phyloP scores from a whole-genome alignment of 2,329 filamentous ascomycete species.

The Stagonosporopsis cucurbitacearum region DNA sequence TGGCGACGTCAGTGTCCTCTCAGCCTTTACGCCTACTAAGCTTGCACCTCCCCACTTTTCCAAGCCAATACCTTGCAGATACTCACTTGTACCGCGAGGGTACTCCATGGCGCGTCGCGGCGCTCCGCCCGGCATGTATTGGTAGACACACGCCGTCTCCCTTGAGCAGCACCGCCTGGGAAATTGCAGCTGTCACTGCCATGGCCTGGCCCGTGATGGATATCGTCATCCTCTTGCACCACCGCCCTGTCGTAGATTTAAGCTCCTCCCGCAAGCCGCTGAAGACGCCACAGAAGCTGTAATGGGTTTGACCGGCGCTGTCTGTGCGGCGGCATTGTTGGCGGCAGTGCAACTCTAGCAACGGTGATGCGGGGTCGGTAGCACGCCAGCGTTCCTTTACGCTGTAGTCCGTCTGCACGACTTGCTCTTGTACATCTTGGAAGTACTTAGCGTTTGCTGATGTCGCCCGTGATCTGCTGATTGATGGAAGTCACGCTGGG shows the following conservation, averaged over 20 bases:
- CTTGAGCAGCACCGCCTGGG: conserved; percentile 17
- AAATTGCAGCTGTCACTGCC: conserved; percentile 15
- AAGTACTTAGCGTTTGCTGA: conserved; percentile 10
- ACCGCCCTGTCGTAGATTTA: conserved; percentile 33
- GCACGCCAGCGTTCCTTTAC: conserved; percentile 28
- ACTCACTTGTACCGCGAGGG: conserved; percentile 1
- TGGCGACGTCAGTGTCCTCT: conserved; percentile 3
- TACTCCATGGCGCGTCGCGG: conserved; percentile 8
- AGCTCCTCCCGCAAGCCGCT: conserved; percentile 39
- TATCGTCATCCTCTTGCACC: conserved; percentile 39
- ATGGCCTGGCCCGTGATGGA: conserved; percentile 8
- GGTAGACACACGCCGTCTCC: conserved; percentile 15
- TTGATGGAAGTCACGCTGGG: conserved; percentile 16
- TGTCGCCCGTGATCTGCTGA: conserved; percentile 13
- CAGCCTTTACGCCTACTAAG: conserved; percentile 10
- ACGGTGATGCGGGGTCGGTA: conserved; percentile 37
- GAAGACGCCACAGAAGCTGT: conserved; percentile 29
- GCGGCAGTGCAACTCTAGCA: conserved; percentile 20
- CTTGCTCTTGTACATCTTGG: conserved; percentile 15
- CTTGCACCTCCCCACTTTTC: conserved; percentile 14
- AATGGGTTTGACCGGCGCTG: conserved; percentile 3
- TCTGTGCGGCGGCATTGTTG: conserved; percentile 26
- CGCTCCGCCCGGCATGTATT: conserved; percentile 4
- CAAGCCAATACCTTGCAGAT: conserved; percentile 16
- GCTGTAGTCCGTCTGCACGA: conserved; percentile 20